These are phyloP conservation scores for Emergomyces africanus DNA, from an alignment of 2,329 filamentous ascomycete genomes.

Conservation along the genomic window DNA sequence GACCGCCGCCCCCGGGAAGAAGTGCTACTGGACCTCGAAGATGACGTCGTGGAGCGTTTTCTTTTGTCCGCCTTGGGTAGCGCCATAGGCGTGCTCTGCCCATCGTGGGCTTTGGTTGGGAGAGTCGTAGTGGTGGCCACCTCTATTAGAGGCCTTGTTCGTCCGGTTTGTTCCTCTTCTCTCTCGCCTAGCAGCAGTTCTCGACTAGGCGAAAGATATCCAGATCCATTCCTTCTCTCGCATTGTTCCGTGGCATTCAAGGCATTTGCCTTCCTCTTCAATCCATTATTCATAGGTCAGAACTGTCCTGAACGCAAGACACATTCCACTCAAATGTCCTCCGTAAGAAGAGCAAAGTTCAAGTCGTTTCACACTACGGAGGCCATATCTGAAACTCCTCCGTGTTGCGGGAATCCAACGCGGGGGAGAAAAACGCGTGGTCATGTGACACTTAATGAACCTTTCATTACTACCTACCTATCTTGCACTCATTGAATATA, in stretches of 20 bases:
- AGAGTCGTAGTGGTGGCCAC: background rate
- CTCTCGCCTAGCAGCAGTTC: no score
- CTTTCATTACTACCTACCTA: no score
- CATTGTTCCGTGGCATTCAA: background rate
- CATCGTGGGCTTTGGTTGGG: constrained; percentile 4
- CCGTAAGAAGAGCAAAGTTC: background rate
- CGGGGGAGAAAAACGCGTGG: no score
- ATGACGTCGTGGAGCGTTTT: background rate
- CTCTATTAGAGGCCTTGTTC: background rate
- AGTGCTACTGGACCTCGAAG: constrained; percentile 1
- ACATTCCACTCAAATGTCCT: background rate
- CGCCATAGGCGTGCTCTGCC: background rate
- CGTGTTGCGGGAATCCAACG: no score
- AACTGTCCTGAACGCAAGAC: background rate
- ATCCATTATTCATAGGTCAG: background rate
- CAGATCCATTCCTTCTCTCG: background rate
- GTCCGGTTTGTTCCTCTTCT: background rate
- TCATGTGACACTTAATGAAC: no score
- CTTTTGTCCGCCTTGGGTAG: background rate
- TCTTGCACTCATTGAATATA: no score
- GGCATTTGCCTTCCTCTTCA: constrained; percentile 9
- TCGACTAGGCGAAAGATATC: background rate
- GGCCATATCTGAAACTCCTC: no score
- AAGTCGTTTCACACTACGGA: no score
- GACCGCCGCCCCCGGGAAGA: background rate